Evolutionary conservation across 2,329 filamentous ascomycete genomes (phyloP), one percentile per base, ranked within the genome.

Genomic region (Colletotrichum somersetense): DNA sequence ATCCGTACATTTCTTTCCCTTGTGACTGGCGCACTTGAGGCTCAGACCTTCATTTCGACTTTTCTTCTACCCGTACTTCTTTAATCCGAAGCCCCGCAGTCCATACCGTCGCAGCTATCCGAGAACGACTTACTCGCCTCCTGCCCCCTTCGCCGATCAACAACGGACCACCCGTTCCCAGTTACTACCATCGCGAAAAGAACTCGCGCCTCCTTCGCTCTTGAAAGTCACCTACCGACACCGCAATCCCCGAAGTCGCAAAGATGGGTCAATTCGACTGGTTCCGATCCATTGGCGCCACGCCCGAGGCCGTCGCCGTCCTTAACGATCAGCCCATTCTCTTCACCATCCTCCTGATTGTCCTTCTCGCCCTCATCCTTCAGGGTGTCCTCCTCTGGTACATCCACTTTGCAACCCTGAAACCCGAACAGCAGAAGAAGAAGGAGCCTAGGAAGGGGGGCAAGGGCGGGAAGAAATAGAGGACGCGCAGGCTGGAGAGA

Each of bases 281-380:
- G 83, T 86, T 91, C 75, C 77, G 77, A 76, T 84, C 81, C 71
- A 85, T 91, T 76, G 89, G 89, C 79, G 89, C 88, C 61, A 90
- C 89, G 23, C 82, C 84, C 46, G 81, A 89, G 78, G 88, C 88
- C 75, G 87, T 91, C 76, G 87, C 87, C 74, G 85, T 86, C 65
- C 83, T 91, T 78, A 90, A 90, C 81, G 88, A 90, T 77, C 89
- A 91, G 79, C 88, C 89, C 30, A 81, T 86, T 73, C 82, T 90
- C 66, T 89, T 90, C 81, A 87, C 84, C 74, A 86, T 87, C 74
- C 85, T 91, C 72, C 74, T 90, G 74, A 79, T 89, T 77, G 87
- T 88, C 71, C 82, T 90, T 67, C 77, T 88, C 77, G 81, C 81
- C 72, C 76, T 89, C 62, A 83, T 82, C 72, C 77, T 85, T 11